Conservation (phyloP, 2,329 filamentous ascomycete genomes). For the Xylariaceae sp. region DNA sequence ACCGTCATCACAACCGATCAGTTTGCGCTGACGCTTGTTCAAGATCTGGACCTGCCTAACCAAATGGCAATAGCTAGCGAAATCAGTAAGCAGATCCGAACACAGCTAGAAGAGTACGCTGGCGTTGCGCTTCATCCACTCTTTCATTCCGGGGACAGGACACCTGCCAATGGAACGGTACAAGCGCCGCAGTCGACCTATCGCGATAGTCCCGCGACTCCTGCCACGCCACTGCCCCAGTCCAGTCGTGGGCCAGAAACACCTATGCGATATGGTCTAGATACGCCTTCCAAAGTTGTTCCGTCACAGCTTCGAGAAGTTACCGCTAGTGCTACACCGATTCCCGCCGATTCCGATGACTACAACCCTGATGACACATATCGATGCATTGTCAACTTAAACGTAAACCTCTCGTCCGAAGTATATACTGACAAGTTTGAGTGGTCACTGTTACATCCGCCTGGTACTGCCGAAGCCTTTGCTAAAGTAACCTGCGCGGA, state of each 20-base stretch:
- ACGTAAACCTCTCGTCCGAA: conserved; percentile 88
- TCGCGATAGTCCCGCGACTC: conserved; percentile 50
- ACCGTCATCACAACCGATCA: conserved; percentile 92
- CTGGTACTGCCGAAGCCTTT: conserved; percentile 90
- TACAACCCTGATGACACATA: conserved; percentile 94
- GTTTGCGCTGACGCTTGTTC: conserved; percentile 88
- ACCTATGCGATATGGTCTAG: conserved; percentile 59
- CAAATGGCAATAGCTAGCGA: conserved; percentile 72
- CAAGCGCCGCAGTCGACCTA: conserved; percentile 33
- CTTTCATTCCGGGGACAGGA: conserved; percentile 67
- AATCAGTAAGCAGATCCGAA: conserved; percentile 92
- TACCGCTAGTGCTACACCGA: conserved; percentile 72
- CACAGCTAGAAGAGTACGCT: conserved; percentile 94
- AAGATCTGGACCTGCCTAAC: conserved; percentile 90
- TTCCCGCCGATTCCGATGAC: conserved; percentile 71
- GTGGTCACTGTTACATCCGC: conserved; percentile 92
- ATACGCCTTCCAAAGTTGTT: conserved; percentile 57
- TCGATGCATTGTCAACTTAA: conserved; percentile 88
- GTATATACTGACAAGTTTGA: conserved; percentile 98
- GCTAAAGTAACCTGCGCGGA: conserved; percentile 93
- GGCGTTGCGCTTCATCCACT: conserved; percentile 92
- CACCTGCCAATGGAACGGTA: conserved; percentile 32
- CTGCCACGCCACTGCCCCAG: conserved; percentile 49
- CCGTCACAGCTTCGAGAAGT: conserved; percentile 61
- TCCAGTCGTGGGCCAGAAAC: conserved; percentile 61